phyloP scores from a whole-genome alignment of 2,329 filamentous ascomycete genomes.

The Trichoderma koningii region DNA sequence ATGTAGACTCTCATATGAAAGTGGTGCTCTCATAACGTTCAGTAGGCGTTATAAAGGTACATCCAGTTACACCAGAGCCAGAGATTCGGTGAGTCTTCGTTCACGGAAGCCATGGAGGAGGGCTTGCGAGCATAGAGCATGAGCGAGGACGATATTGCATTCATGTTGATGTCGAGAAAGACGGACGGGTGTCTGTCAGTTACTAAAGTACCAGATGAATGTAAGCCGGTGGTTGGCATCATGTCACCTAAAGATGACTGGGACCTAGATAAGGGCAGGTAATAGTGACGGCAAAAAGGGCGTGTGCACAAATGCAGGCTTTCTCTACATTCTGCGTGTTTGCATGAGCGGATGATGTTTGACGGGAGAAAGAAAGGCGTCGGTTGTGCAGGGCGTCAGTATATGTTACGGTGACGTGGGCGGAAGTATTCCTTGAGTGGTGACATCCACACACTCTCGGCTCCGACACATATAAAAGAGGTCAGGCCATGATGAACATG shows the following conservation, averaged over 20 bases:
- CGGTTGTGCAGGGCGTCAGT: too few species aligned
- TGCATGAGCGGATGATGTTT: neutral
- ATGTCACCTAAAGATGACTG: neutral
- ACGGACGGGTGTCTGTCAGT: constrained; percentile 1
- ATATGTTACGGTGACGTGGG: too few species aligned
- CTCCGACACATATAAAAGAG: too few species aligned
- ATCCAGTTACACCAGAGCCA: neutral
- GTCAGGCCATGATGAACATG: neutral
- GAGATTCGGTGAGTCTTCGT: neutral
- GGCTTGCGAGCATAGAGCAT: constrained; percentile 3
- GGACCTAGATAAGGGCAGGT: neutral
- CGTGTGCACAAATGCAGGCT: neutral
- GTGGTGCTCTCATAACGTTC: too few species aligned
- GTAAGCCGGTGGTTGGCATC: constrained; percentile 7
- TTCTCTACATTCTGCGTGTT: neutral
- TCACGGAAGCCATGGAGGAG: constrained; percentile 1
- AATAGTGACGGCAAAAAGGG: neutral
- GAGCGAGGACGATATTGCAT: constrained; percentile 6
- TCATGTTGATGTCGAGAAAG: constrained; percentile 7
- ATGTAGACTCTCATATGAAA: too few species aligned
- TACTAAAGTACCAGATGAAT: neutral
- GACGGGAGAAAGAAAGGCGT: neutral
- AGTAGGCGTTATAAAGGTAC: neutral
- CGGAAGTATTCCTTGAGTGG: too few species aligned
- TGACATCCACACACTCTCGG: too few species aligned